Conservation (phyloP, 805 yeast genomes). For the Saccharomycopsis babjevae region DNA sequence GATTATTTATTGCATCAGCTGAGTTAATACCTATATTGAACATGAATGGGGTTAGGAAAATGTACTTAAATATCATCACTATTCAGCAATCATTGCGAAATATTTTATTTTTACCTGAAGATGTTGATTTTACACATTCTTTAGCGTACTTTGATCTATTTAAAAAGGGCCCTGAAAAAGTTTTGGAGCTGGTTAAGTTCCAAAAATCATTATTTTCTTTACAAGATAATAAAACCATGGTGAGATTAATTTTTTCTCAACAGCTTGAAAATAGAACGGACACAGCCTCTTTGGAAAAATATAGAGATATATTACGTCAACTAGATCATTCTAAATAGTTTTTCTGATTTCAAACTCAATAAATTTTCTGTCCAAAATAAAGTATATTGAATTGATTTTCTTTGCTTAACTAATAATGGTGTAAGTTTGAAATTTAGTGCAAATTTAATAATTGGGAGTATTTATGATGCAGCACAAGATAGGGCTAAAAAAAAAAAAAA, state of each 20-base stretch:
- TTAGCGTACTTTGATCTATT: conserved; percentile 48
- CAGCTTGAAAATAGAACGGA: neutral
- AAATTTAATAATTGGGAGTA: too few species aligned
- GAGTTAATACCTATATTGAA: conserved; percentile 41
- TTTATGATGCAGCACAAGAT: too few species aligned
- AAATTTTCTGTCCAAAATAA: too few species aligned
- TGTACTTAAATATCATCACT: conserved; percentile 51
- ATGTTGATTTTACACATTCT: conserved; percentile 43
- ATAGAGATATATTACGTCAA: neutral
- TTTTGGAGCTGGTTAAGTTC: conserved; percentile 31
- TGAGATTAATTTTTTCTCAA: conserved; percentile 34
- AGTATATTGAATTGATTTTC: too few species aligned
- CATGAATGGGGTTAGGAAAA: conserved; percentile 46
- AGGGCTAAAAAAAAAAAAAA: too few species aligned
- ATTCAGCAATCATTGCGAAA: conserved; percentile 61
- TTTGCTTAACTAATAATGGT: too few species aligned
- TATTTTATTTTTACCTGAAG: conserved; percentile 40
- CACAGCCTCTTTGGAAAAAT: neutral
- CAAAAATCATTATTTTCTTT: conserved; percentile 29
- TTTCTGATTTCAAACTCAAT: neutral
- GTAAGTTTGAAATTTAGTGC: too few species aligned
- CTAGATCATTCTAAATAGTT: neutral
- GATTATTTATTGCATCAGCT: conserved; percentile 43
- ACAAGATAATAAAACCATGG: conserved; percentile 40
- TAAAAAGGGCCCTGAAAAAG: conserved; percentile 37